Conservation (phyloP, 164 flowering plant genomes). For the Magnolia sinica region DNA sequence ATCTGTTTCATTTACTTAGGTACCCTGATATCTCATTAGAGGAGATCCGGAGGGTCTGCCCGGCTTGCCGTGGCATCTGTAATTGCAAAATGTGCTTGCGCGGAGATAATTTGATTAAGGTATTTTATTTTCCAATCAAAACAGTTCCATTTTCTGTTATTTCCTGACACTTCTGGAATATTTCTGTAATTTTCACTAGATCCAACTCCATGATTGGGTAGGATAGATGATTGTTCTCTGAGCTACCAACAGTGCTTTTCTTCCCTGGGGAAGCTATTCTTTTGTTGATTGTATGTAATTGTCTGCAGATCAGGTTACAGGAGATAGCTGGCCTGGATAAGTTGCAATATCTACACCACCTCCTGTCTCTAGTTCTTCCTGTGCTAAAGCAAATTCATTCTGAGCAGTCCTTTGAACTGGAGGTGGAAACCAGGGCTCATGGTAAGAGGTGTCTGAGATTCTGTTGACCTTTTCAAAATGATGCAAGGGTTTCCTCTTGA, state of each 20-base stretch:
- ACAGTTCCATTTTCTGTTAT: background rate
- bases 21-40: slow-evolving; percentile 66
- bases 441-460: slow-evolving; percentile 39
- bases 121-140: slow-evolving; percentile 17
- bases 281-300: background rate
- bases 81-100: slow-evolving; percentile 75
- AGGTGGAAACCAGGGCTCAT: slow-evolving; percentile 59
- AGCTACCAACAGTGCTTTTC: background rate
- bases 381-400: slow-evolving; percentile 67
- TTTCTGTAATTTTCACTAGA: background rate
- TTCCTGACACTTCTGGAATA: background rate
- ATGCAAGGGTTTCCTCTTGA: background rate
- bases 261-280: background rate
- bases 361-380: slow-evolving; percentile 85
- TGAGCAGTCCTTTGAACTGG: slow-evolving; percentile 77
- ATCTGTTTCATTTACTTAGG: slow-evolving; percentile 36
- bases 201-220: background rate
- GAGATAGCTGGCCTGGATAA: slow-evolving; percentile 73
- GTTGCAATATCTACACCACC: slow-evolving; percentile 66
- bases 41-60: slow-evolving; percentile 79
- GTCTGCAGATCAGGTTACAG: slow-evolving; percentile 60
- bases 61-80: slow-evolving; percentile 90
- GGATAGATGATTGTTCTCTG: background rate
- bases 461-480: background rate
- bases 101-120: slow-evolving; percentile 82